phyloP scores from a whole-genome alignment of 2,329 filamentous ascomycete species.

The Colletotrichum melonis region DNA sequence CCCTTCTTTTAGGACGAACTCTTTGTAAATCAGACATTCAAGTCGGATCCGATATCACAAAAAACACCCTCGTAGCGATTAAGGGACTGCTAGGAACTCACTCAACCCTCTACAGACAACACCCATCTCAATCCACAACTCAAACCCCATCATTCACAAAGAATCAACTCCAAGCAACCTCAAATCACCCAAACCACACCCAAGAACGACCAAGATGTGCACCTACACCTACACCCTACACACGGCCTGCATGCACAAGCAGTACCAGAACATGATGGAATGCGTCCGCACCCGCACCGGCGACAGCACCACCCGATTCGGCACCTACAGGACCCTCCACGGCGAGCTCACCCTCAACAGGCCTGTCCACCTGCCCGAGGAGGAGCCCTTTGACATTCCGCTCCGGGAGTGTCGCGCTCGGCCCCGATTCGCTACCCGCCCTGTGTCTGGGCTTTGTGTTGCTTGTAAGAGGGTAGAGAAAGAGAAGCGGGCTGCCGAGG shows the following conservation, averaged over 20 bases:
- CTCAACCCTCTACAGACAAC: too few species aligned
- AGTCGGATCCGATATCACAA: too few species aligned
- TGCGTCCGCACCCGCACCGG: constrained; percentile 41
- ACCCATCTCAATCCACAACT: too few species aligned
- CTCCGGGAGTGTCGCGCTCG: constrained; percentile 37
- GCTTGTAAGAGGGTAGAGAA: constrained; percentile 33
- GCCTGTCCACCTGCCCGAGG: constrained; percentile 28
- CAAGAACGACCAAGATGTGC: constrained; percentile 43
- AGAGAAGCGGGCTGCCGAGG: neutral
- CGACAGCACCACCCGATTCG: constrained; percentile 22
- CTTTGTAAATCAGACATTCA: too few species aligned
- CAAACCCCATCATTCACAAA: neutral
- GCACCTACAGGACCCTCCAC: neutral
- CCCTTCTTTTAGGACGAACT: too few species aligned
- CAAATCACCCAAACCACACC: too few species aligned
- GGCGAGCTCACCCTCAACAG: constrained; percentile 33
- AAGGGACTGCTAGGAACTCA: too few species aligned
- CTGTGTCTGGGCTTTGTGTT: constrained; percentile 39
- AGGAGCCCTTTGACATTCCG: constrained; percentile 36
- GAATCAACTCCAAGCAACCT: neutral
- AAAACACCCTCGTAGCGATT: too few species aligned
- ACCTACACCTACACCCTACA: constrained; percentile 43
- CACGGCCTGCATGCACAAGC: constrained; percentile 44
- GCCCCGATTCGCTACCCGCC: constrained; percentile 37
- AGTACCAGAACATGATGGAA: constrained; percentile 48